These are phyloP conservation scores for Cordyceps fumosorosea DNA, from an alignment of 2,329 filamentous ascomycete species.

Conservation along the genomic window DNA sequence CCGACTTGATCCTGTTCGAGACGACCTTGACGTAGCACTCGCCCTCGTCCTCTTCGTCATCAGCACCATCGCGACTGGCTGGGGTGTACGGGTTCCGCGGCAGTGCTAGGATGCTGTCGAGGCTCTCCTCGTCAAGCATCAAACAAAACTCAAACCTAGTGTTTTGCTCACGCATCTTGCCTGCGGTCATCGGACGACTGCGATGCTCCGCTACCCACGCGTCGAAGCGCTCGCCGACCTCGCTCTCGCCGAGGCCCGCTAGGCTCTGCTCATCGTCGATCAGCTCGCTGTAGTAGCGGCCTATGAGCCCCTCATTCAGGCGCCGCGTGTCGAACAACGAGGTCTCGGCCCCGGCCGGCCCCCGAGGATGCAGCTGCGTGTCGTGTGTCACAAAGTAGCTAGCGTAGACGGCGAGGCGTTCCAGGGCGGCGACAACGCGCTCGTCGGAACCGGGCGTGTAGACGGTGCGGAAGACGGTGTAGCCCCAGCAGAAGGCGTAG, in stretches of 20 bases:
- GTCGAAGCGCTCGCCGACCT: slow-evolving; percentile 17
- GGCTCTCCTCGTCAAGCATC: slow-evolving; percentile 19
- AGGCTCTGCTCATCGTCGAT: slow-evolving; percentile 17
- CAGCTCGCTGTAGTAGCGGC: slow-evolving; percentile 17
- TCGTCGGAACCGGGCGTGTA: slow-evolving; percentile 18
- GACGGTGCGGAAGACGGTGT: slow-evolving; percentile 19
- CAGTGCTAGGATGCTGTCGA: slow-evolving; percentile 19
- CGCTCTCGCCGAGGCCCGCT: slow-evolving; percentile 11
- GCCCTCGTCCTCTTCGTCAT: background rate
- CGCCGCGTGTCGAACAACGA: background rate
- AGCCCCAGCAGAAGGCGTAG: slow-evolving; percentile 21
- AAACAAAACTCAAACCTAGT: slow-evolving; percentile 17
- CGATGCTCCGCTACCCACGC: slow-evolving; percentile 14
- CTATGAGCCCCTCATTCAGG: slow-evolving; percentile 17
- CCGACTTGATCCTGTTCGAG: slow-evolving; percentile 13
- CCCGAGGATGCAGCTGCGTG: background rate
- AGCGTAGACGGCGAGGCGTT: slow-evolving; percentile 17
- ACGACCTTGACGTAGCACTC: slow-evolving; percentile 17
- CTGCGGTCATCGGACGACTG: background rate
- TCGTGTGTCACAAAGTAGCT: slow-evolving; percentile 13
- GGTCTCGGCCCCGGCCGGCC: background rate
- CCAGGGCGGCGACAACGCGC: slow-evolving; percentile 13
- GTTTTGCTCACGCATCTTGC: slow-evolving; percentile 9
- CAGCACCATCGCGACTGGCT: background rate
- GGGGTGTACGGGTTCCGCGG: slow-evolving; percentile 15